Conservation (phyloP, 306 rosid genomes). For the Hippophae gyantsensis region DNA sequence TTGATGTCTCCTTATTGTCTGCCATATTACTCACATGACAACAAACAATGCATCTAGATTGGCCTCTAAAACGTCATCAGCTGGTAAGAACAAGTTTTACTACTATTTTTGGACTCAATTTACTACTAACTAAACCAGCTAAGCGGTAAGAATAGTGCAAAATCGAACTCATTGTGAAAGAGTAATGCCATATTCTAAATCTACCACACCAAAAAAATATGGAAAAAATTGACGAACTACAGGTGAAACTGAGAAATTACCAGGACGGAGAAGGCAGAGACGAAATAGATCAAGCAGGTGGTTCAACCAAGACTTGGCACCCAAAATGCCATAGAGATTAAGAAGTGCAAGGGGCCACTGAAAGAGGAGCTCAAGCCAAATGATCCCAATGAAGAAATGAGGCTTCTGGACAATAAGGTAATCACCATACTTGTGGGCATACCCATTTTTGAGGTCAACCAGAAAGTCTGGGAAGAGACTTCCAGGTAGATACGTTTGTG, state of each 20-base stretch:
- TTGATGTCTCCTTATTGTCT: no score
- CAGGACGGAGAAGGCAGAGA: constrained; percentile 47
- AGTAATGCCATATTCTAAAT: no score
- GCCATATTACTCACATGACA: no score
- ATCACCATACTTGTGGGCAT: constrained; percentile 35
- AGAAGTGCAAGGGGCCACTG: constrained; percentile 65
- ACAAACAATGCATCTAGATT: no score
- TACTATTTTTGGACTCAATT: no score
- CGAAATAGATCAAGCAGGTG: constrained; percentile 69
- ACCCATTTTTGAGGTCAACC: constrained; percentile 36
- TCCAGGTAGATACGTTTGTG: constrained; percentile 40
- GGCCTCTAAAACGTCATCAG: no score
- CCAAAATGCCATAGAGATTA: constrained; percentile 45
- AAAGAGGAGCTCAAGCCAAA: constrained; percentile 61
- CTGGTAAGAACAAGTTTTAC: no score
- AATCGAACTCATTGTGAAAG: no score
- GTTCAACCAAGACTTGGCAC: constrained; percentile 58
- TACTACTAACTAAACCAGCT: no score
- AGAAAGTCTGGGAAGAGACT: constrained; percentile 37
- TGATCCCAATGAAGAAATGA: constrained; percentile 49
- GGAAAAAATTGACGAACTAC: no score
- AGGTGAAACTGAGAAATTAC: constrained; percentile 19
- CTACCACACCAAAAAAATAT: no score
- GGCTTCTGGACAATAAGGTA: constrained; percentile 51
- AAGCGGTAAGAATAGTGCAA: no score